phyloP scores from a whole-genome alignment of 257 asterid species.

The Coffea canephora region DNA sequence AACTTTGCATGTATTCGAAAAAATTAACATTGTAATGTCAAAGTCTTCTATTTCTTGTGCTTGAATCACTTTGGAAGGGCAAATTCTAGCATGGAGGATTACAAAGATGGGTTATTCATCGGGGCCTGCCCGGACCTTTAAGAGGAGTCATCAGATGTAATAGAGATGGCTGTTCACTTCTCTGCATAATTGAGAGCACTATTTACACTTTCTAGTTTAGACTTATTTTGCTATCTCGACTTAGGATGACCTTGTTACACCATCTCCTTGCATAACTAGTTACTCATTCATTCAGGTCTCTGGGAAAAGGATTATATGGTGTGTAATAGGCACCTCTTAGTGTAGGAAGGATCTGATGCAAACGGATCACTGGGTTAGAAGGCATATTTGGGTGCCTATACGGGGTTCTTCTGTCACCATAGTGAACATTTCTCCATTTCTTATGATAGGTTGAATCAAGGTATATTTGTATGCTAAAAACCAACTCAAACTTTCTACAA shows the following conservation, averaged over 20 bases:
- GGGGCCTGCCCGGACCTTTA: not conserved
- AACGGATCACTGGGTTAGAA: too few relatives aligned
- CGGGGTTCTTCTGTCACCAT: too few relatives aligned
- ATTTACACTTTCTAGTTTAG: not conserved
- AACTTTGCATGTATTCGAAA: not conserved
- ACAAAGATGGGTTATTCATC: not conserved
- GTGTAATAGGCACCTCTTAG: too few relatives aligned
- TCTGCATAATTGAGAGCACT: not conserved
- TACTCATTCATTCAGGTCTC: not conserved
- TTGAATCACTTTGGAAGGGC: not conserved
- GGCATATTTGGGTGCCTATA: too few relatives aligned
- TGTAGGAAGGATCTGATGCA: too few relatives aligned
- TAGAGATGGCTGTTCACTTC: not conserved
- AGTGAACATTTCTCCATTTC: too few relatives aligned
- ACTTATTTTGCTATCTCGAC: not conserved
- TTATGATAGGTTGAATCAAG: too few relatives aligned
- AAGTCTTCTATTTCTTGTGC: not conserved
- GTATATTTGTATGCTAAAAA: too few relatives aligned
- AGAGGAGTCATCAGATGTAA: not conserved
- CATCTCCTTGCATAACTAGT: not conserved
- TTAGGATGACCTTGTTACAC: not conserved
- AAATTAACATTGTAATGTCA: not conserved
- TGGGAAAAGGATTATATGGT: too few relatives aligned
- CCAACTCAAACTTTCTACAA: not conserved
- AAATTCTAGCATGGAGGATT: not conserved